Base-by-base conservation (phyloP, 2,329 filamentous ascomycete genomes). In the Aspergillus tanneri region DNA sequence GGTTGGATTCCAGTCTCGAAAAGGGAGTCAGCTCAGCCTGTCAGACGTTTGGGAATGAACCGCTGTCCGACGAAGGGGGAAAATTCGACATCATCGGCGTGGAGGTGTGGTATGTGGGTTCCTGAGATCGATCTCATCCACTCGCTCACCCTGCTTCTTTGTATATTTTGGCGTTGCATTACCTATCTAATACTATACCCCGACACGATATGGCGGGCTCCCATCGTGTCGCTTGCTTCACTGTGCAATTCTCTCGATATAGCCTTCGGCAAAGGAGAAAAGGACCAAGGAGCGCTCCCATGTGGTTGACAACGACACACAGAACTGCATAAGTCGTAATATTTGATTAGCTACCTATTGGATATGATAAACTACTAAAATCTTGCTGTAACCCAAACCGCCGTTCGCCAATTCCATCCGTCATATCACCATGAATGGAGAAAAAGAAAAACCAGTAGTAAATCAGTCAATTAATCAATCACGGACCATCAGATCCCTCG, bases 31-130 rank as follows among this genome's bases (percentile, higher is more conserved):
- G 89, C 62, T 84, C 86, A 34, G 78, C 82, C 3, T 96, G 90
- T 66, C 85, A 88, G 52, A 99, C 93, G 0, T 99, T 97, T 72
- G 90, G 90, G 1, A 99, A 99, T 59, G 91, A 96, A 73, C 86
- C 88, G 8, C 74, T 99, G 43, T 96, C 92, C 61, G 92, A 96
- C 46, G 89, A 95, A 63, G 93, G 92, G 1, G 84, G 85, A 52
- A 96, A 95, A 68, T 99, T 97, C 64, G 88, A 90, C 51, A 82
- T 99, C 10, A 66, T 96, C 24, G 92, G 90, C 1, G 88, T 96
- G 1, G 93, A 99, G 72, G 72, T 97, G 9, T 99, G 93, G 93
- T 90, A 88, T 64, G 80, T 97, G 59, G 92, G 93, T 21, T 64
- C 70, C 14, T 72, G 47, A 66, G 18, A 5, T 35, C 9, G 1